Conservation (phyloP, 2,329 filamentous ascomycete species). For the Ceratocystis harringtonii region DNA sequence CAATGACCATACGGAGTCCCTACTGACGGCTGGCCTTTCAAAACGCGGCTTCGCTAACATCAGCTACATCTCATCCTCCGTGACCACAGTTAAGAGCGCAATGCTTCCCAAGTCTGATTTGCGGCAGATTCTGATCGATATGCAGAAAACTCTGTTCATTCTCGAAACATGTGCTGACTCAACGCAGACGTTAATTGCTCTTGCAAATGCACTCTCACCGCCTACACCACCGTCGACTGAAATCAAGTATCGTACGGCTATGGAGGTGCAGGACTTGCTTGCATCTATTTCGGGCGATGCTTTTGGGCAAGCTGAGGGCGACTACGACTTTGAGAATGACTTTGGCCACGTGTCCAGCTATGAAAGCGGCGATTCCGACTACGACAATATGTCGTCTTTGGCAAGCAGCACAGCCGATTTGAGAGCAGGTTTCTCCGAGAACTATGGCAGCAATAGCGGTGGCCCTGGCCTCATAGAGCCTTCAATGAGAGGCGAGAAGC, state of each 20-base stretch:
- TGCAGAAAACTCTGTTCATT: constrained; percentile 74
- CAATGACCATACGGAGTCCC: constrained; percentile 30
- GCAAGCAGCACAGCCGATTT: constrained; percentile 21
- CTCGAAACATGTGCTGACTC: constrained; percentile 95
- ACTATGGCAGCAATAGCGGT: neutral
- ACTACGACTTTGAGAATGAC: constrained; percentile 48
- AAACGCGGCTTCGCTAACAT: constrained; percentile 69
- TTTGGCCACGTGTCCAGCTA: constrained; percentile 41
- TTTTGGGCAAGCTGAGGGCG: constrained; percentile 47
- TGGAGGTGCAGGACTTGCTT: constrained; percentile 76
- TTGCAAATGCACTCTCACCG: constrained; percentile 66
- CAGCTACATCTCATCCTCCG: constrained; percentile 73
- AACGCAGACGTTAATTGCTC: constrained; percentile 72
- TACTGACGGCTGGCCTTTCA: constrained; percentile 31
- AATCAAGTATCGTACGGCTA: constrained; percentile 72
- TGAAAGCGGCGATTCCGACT: constrained; percentile 27
- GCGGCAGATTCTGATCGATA: constrained; percentile 60
- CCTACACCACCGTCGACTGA: constrained; percentile 70
- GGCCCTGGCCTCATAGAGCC: neutral
- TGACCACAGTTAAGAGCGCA: constrained; percentile 46
- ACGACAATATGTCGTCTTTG: constrained; percentile 17
- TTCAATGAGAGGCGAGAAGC: constrained; percentile 25
- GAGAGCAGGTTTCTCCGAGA: constrained; percentile 23
- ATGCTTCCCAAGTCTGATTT: constrained; percentile 37
- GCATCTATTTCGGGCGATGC: constrained; percentile 82